A percentile compares a stretch with the other conserved stretches of the same genome.
Evolutionary conservation across 805 yeast species (phyloP).

Genomic region (Priceomyces carsonii): DNA sequence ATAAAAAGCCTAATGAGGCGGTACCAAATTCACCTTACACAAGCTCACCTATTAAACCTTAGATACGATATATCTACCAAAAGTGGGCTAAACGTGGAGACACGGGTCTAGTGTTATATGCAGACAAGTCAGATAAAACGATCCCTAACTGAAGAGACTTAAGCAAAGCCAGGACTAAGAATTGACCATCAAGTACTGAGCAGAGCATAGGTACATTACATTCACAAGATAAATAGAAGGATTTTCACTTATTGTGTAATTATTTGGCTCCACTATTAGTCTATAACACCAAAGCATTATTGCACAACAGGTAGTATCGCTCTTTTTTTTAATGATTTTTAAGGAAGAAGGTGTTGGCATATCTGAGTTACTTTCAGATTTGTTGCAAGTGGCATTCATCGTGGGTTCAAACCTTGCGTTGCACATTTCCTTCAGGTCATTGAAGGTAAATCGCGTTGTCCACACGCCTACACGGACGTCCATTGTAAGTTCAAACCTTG

Average conservation of each 20-base stretch:
- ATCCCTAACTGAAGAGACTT: too few species aligned
- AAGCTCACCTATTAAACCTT: too few species aligned
- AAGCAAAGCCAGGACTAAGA: neutral
- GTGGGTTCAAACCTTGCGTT: conserved; percentile 4
- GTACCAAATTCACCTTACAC: too few species aligned
- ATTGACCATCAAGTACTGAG: neutral
- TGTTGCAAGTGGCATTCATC: neutral
- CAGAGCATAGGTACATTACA: neutral
- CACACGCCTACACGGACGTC: neutral
- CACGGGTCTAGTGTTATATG: too few species aligned
- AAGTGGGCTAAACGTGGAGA: too few species aligned
- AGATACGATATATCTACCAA: too few species aligned
- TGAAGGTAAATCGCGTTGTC: neutral
- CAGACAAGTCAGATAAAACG: too few species aligned
- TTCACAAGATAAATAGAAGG: neutral
- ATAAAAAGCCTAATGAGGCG: too few species aligned
- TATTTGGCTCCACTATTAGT: too few species aligned
- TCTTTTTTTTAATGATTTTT: conserved; percentile 2
- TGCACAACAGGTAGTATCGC: neutral
- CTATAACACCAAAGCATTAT: neutral
- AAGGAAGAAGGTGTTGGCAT: neutral
- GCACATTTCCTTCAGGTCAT: too few species aligned
- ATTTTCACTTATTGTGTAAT: neutral
- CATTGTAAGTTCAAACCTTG: conserved; percentile 1
- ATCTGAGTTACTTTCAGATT: neutral